Evolutionary conservation across 208 protist species (phyloP), one percentile per base, ranked within the genome.

Genomic region (Leishmania aethiopica): DNA sequence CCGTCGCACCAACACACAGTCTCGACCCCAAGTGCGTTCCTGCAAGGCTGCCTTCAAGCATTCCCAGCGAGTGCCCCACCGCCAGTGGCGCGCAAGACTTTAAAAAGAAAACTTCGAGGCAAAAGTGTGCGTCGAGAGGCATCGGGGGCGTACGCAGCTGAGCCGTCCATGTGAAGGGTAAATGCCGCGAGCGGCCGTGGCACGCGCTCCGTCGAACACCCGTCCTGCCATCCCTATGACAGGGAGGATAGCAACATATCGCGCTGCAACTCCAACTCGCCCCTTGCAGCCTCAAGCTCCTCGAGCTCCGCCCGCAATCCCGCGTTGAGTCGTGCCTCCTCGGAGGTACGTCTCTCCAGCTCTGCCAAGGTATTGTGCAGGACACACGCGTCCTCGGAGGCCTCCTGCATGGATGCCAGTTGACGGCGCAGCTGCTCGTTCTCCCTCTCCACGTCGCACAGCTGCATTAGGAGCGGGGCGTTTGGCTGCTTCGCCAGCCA

Each of bases 401-500:
- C 73, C 40, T 49, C 57, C 32, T 60, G 19, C n/a, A 67, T 22
- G 37, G 49, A 42, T 25, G 64, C 71, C 28, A 82, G 28, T 70
- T 78, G 83, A 22, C 76, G 55, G 19, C 35, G 15, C 55, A 83
- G 49, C 40, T 79, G 75, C 40, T 70, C 78, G 7, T 45, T 92
- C 42, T 82, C 80, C 53, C 75, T 40, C 62, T 86, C 72, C 60
- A 83, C 66, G 0, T 57, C 59, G 57, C 84, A 83, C 49, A 93
- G 80, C 22, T 91, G 82, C 72, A 64, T 59, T 17, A 96, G 82
- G 49, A 88, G 84, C 42, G 75, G 66, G 40, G 91, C 80, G 67
- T 87, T 85, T 4, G 80, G 78, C 80, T 93, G 90, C 70, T 86
- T 85, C 40, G 77, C 55, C 37, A 93, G 84, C 90, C 90, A 93